These are phyloP conservation scores for Ramaria sp. DNA, from an alignment of 768 basidiomycete species.

Conservation along the genomic window DNA sequence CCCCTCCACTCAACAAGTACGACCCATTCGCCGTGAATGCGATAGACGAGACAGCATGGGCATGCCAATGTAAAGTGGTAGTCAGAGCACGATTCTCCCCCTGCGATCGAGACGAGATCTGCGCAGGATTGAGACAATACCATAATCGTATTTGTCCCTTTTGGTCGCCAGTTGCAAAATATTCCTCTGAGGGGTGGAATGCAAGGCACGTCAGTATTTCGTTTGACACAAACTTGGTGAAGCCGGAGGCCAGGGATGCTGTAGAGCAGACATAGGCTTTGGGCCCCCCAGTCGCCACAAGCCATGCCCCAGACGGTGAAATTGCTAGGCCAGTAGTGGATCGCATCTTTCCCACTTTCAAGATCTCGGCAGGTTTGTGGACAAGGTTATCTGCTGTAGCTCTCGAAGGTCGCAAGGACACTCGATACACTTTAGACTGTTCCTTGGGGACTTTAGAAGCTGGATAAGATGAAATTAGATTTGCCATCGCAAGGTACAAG, in stretches of 20 bases:
- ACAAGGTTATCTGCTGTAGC: constrained; percentile 29
- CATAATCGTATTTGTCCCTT: constrained; percentile 81
- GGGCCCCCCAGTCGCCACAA: constrained; percentile 64
- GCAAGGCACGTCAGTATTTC: constrained; percentile 76
- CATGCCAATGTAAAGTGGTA: constrained; percentile 90
- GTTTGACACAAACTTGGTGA: constrained; percentile 74
- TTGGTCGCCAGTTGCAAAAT: constrained; percentile 89
- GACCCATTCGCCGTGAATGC: constrained; percentile 86
- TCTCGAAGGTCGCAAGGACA: constrained; percentile 44
- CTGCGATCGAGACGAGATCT: constrained; percentile 18
- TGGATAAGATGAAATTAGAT: not conserved
- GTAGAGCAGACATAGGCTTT: constrained; percentile 68
- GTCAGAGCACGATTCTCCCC: constrained; percentile 74
- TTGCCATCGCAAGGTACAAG: not conserved
- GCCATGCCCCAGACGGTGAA: constrained; percentile 68
- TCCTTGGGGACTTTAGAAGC: constrained; percentile 26
- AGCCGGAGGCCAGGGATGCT: constrained; percentile 48
- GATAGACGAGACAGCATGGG: constrained; percentile 82
- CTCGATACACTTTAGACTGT: constrained; percentile 48
- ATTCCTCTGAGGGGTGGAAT: constrained; percentile 83
- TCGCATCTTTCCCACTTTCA: constrained; percentile 57
- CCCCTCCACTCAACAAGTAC: constrained; percentile 87
- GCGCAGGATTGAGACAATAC: constrained; percentile 73
- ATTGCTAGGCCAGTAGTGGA: constrained; percentile 53
- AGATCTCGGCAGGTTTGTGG: constrained; percentile 40